Evolutionary conservation across 106 monocot genomes (phyloP).

Genomic region (Triglochin maritima): DNA sequence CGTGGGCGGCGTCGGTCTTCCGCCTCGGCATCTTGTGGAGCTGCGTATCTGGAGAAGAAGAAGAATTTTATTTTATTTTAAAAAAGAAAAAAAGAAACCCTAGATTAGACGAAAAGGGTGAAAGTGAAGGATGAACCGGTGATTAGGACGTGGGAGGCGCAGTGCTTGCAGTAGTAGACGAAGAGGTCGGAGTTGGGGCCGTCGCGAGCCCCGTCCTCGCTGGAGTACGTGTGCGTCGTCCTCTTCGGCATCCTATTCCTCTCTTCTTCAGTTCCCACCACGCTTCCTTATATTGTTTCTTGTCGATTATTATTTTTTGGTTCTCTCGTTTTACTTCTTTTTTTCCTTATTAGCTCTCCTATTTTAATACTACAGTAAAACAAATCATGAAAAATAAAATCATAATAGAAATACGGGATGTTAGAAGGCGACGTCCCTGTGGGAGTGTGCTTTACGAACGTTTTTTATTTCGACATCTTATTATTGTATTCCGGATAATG

Average conservation of each 20-base stretch:
- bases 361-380: too few relatives aligned
- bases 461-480: too few relatives aligned
- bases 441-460: too few relatives aligned
- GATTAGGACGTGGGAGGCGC: slow-evolving; percentile 91
- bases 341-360: too few relatives aligned
- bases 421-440: too few relatives aligned
- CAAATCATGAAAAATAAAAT: too few relatives aligned
- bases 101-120: neutral
- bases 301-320: too few relatives aligned
- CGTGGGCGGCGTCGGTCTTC: slow-evolving; percentile 88
- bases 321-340: too few relatives aligned
- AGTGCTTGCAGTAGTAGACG: slow-evolving; percentile 98
- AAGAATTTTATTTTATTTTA: neutral
- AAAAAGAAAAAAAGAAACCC: neutral
- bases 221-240: slow-evolving; percentile 98
- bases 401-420: too few relatives aligned
- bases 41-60: slow-evolving; percentile 74
- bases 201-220: slow-evolving; percentile 78
- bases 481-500: too few relatives aligned
- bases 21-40: slow-evolving; percentile 93
- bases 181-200: slow-evolving; percentile 89
- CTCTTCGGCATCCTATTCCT: slow-evolving; percentile 71
- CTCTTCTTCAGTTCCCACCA: neutral
- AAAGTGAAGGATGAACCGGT: slow-evolving; percentile 31
- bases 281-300: too few relatives aligned